Percentiles rank a stretch among this genome's conserved stretches.
These are phyloP conservation scores for Cephaloascus albidus DNA, from an alignment of 805 yeast genomes.

Conservation along the genomic window DNA sequence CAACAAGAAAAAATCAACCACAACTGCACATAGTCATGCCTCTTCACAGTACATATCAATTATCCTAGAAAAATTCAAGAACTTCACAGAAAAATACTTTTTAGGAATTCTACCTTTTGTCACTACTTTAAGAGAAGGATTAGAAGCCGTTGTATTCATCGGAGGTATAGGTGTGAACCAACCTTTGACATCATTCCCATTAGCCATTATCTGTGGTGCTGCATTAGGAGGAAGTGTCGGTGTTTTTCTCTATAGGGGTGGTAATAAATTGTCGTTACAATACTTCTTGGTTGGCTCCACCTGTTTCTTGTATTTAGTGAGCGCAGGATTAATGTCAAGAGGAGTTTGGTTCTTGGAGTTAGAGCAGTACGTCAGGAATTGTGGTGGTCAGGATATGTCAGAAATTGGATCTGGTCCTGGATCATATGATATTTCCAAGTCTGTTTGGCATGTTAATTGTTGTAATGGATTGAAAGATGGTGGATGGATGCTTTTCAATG, in stretches of 20 bases:
- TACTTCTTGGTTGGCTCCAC: constrained; percentile 28
- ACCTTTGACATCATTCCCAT: constrained; percentile 18
- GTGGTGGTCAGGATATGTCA: constrained; percentile 31
- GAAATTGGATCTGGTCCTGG: constrained; percentile 39
- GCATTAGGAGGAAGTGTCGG: constrained; percentile 23
- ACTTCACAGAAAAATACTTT: constrained; percentile 21
- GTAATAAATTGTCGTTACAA: constrained; percentile 31
- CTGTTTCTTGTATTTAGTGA: constrained; percentile 30
- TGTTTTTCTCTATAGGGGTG: constrained; percentile 23
- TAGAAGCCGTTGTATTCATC: constrained; percentile 31
- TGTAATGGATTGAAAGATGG: constrained; percentile 34
- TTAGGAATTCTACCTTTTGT: constrained; percentile 29
- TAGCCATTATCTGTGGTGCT: constrained; percentile 21
- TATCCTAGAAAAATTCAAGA: no score
- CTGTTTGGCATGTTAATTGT: constrained; percentile 38
- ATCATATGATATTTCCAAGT: constrained; percentile 26
- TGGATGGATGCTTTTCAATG: constrained; percentile 36
- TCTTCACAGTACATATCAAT: no score
- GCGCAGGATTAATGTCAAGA: constrained; percentile 33
- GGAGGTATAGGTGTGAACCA: constrained; percentile 26
- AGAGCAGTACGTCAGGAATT: constrained; percentile 23
- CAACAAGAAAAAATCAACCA: neutral
- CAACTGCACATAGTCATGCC: neutral
- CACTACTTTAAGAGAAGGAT: constrained; percentile 30
- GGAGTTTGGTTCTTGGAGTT: constrained; percentile 36